These are phyloP conservation scores for Apostasia shenzhenica DNA, from an alignment of 106 monocot genomes.

Conservation along the genomic window DNA sequence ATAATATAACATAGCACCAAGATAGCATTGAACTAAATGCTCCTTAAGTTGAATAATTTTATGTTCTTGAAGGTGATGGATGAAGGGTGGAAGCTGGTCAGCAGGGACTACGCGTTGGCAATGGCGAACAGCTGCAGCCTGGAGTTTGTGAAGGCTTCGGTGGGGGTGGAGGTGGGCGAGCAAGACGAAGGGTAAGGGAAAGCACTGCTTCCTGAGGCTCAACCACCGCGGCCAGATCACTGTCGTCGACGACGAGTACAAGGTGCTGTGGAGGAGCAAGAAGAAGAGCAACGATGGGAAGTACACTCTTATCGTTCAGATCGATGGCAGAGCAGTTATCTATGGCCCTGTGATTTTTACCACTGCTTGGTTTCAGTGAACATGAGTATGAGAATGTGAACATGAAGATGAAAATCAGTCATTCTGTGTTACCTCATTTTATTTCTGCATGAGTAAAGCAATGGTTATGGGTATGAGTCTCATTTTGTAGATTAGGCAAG, in stretches of 20 bases:
- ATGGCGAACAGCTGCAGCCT: background rate
- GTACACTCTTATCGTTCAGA: background rate
- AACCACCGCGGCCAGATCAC: slow-evolving; percentile 5
- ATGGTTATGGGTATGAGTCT: slow-evolving; percentile 8
- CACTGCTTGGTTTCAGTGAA: background rate
- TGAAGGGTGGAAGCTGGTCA: slow-evolving; percentile 2
- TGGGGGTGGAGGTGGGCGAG: background rate
- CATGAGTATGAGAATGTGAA: background rate
- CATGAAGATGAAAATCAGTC: background rate
- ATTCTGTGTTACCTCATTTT: background rate
- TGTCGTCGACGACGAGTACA: background rate
- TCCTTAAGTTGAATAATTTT: too few species aligned
- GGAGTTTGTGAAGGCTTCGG: background rate
- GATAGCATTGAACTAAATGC: too few species aligned
- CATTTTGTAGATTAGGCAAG: background rate
- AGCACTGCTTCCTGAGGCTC: slow-evolving; percentile 5
- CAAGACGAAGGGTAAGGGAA: slow-evolving; percentile 1
- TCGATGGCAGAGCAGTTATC: background rate
- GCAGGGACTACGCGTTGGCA: background rate
- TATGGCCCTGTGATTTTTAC: background rate
- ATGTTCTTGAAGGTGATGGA: background rate
- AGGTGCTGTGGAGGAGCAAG: background rate
- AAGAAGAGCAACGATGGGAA: too few species aligned
- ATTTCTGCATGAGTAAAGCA: slow-evolving; percentile 4
- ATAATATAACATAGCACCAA: too few species aligned